These are phyloP conservation scores for Elsinoe batatas DNA, from an alignment of 2,329 filamentous ascomycete species.

Conservation along the genomic window DNA sequence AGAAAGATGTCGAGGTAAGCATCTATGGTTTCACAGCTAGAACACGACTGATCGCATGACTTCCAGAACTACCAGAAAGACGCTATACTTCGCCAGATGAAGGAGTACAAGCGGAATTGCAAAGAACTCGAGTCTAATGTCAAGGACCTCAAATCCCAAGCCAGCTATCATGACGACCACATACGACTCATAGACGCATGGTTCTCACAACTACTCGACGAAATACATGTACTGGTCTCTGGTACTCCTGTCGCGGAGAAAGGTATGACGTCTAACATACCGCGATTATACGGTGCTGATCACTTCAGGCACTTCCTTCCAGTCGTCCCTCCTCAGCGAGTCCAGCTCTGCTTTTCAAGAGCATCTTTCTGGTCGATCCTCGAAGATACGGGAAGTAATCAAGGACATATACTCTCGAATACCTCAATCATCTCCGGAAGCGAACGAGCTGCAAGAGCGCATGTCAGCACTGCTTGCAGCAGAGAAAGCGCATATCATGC, in stretches of 20 bases:
- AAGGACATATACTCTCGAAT: slow-evolving; percentile 52
- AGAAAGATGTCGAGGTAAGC: slow-evolving; percentile 65
- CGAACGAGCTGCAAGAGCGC: slow-evolving; percentile 62
- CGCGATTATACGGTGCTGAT: background rate
- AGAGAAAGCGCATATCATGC: slow-evolving; percentile 71
- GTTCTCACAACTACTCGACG: slow-evolving; percentile 60
- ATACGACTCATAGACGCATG: slow-evolving; percentile 82
- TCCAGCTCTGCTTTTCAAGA: slow-evolving; percentile 58
- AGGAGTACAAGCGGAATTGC: slow-evolving; percentile 91
- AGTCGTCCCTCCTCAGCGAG: slow-evolving; percentile 44
- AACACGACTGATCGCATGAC: slow-evolving; percentile 8
- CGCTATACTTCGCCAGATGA: slow-evolving; percentile 94
- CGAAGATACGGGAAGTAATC: slow-evolving; percentile 65
- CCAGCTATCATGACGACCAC: slow-evolving; percentile 83
- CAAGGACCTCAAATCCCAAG: slow-evolving; percentile 67
- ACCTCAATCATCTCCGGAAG: slow-evolving; percentile 51
- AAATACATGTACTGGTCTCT: slow-evolving; percentile 35
- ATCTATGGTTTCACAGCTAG: slow-evolving; percentile 19
- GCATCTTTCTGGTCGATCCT: slow-evolving; percentile 67
- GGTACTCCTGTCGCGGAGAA: slow-evolving; percentile 1
- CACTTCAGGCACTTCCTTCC: slow-evolving; percentile 33
- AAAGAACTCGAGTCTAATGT: slow-evolving; percentile 69
- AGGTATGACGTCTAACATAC: background rate
- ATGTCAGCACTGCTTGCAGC: slow-evolving; percentile 65
- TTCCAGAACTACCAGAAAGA: slow-evolving; percentile 82